Evolutionary conservation across 1,139 yeast genomes (phyloP).

Genomic region (Wickerhamomyces sp.): DNA sequence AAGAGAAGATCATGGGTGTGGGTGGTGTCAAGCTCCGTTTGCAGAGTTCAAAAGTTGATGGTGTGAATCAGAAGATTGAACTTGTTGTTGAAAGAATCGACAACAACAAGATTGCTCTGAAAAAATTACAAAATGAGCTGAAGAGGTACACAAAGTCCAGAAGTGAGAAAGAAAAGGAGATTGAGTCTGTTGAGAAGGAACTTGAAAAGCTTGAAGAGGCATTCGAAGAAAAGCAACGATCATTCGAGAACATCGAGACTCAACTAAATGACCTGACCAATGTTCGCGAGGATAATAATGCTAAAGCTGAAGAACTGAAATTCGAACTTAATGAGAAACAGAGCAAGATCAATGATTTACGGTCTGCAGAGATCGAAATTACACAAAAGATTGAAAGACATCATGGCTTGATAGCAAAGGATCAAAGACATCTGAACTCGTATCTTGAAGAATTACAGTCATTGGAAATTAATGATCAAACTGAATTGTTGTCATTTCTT

Average conservation of each 20-base stretch:
- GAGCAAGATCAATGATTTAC: conserved; percentile 51
- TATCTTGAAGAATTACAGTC: conserved; percentile 35
- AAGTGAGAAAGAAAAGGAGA: conserved; percentile 34
- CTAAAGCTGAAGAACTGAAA: conserved; percentile 30
- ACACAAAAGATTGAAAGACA: conserved; percentile 61
- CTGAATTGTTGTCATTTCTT: conserved; percentile 21
- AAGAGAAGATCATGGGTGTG: conserved; percentile 78
- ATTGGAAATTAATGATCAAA: conserved; percentile 48
- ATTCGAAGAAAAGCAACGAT: conserved; percentile 18
- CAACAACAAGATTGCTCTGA: conserved; percentile 52
- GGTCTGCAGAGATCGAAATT: conserved; percentile 67
- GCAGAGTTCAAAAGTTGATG: conserved; percentile 80
- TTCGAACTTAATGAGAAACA: conserved; percentile 45
- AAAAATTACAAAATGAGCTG: conserved; percentile 65
- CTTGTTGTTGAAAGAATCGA: conserved; percentile 56
- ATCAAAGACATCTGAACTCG: conserved; percentile 33
- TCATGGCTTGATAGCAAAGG: conserved; percentile 37
- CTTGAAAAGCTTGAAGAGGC: conserved; percentile 31
- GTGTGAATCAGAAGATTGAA: conserved; percentile 64
- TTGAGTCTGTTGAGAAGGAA: conserved; percentile 31
- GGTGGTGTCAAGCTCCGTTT: conserved; percentile 86
- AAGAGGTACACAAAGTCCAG: conserved; percentile 47
- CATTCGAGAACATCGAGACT: conserved; percentile 28
- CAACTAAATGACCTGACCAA: conserved; percentile 23
- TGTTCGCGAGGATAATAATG: conserved; percentile 23